Base-by-base conservation (phyloP, 2,329 filamentous ascomycete genomes). In the Phyllosticta citriasiana region DNA sequence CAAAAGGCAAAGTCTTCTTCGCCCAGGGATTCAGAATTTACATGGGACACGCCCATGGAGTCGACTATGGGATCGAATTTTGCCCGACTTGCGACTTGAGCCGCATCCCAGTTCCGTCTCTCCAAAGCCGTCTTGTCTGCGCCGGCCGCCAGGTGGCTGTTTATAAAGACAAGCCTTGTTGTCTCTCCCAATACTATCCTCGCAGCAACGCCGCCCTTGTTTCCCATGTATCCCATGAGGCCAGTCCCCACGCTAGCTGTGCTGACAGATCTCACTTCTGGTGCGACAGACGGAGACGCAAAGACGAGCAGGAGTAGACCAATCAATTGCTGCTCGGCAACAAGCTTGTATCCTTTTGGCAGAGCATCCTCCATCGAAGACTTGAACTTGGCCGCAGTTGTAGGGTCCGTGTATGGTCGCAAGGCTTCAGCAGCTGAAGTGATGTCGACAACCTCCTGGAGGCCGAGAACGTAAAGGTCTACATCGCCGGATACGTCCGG, bases 1-100 rank as follows among this genome's bases (percentile, higher is more conserved):
- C 93, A 97, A 69, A 99, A 97, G 0, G 87, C 85, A 75, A 97
- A 91, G 70, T 99, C 94, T 66, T 96, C 93, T 50, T 95, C 89
- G 0, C 90, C 92, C 65, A 99, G 87, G 40, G 79, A 83, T 24
- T 87, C 84, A n/a, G 86, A 84, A 47, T 74, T 72, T 2, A 71
- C 74, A 62, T 81, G 78, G 2, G 85, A 80, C 1, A 83, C 77
- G 5, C 88, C 84, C 8, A 88, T 86, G 0, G 82, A 78, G 62
- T 87, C 82, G 50, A 79, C 78, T 6, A 95, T 82, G 0, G 91
- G 86, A 6, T 88, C 84, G 68, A 97, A 97, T 64, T 84, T 86
- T 1, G 90, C 88, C 56, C 91, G 86, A 57, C 80, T 80, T 47
- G 87, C 70, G 63, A 99, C 89, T 69, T 97, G 91, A 3, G 81